Evolutionary conservation across 140 eudicot genomes (phyloP).

Genomic region (Senecio squalidus): DNA sequence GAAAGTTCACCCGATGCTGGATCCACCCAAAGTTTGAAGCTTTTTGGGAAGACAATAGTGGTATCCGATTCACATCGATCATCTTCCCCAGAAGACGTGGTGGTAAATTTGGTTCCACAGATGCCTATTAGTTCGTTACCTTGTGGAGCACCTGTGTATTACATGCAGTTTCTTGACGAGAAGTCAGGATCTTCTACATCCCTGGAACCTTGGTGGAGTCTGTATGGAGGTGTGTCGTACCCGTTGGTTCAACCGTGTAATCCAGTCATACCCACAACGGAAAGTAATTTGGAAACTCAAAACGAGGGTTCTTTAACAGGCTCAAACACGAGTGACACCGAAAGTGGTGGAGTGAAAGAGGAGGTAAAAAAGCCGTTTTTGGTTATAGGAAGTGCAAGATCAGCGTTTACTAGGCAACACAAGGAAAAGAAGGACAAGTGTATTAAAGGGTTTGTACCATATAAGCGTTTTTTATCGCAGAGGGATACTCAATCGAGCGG

Average conservation of each 20-base stretch:
- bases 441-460: constrained; percentile 73
- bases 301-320: constrained; percentile 32
- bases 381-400: constrained; percentile 23
- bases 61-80: constrained; percentile 27
- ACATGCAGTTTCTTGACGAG: constrained; percentile 39
- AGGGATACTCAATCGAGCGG: constrained; percentile 31
- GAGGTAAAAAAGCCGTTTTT: constrained; percentile 22
- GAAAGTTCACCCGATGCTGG: constrained; percentile 37
- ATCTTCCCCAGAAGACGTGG: constrained; percentile 8
- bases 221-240: constrained; percentile 36
- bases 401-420: constrained; percentile 24
- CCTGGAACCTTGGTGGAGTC: constrained; percentile 40
- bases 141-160: constrained; percentile 34
- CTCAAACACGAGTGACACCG: constrained; percentile 43
- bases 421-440: constrained; percentile 17
- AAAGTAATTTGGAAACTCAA: constrained; percentile 14
- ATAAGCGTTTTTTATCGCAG: constrained; percentile 60
- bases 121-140: constrained; percentile 30
- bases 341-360: constrained; percentile 11
- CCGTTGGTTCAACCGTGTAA: constrained; percentile 27
- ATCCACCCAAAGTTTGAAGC: constrained; percentile 58
- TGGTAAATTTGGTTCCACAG: constrained; percentile 16
- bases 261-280: constrained; percentile 15
- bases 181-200: constrained; percentile 18
- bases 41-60: constrained; percentile 68